Evolutionary conservation across 768 basidiomycete genomes (phyloP).

Genomic region (Podaxis carcinomalis): DNA sequence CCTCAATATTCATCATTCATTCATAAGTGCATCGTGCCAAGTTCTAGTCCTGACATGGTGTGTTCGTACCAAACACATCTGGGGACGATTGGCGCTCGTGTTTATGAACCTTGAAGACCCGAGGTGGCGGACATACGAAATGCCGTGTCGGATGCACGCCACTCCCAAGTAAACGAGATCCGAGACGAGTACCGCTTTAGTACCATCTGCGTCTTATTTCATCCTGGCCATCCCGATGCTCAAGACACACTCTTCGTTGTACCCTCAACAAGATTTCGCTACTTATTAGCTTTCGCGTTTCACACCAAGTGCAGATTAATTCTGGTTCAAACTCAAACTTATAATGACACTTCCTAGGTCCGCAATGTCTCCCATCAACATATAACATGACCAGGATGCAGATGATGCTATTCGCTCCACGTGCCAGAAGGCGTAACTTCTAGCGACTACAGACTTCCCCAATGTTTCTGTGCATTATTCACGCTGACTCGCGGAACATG

Average conservation of each 20-base stretch:
- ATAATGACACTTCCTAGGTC: background rate
- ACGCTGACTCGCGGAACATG: background rate
- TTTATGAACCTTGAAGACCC: background rate
- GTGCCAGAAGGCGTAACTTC: background rate
- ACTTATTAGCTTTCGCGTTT: background rate
- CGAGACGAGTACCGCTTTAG: slow-evolving; percentile 1
- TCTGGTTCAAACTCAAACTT: background rate
- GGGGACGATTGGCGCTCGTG: background rate
- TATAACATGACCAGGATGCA: background rate
- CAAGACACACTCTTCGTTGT: background rate
- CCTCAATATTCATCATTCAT: background rate
- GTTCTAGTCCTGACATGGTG: background rate
- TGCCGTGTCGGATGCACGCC: background rate
- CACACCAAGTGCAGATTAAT: background rate
- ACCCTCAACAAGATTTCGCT: background rate
- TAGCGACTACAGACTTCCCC: background rate
- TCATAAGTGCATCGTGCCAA: background rate
- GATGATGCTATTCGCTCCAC: background rate
- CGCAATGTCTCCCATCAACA: background rate
- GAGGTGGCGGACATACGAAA: background rate
- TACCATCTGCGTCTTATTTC: background rate
- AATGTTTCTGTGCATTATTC: background rate
- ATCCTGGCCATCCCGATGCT: background rate
- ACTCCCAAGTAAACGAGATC: background rate
- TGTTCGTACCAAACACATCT: background rate